Percentiles rank a stretch among this genome's conserved stretches.
These are phyloP conservation scores for Halophytophthora batemanensis DNA, from an alignment of 352 stramenopile species.

Conservation along the genomic window DNA sequence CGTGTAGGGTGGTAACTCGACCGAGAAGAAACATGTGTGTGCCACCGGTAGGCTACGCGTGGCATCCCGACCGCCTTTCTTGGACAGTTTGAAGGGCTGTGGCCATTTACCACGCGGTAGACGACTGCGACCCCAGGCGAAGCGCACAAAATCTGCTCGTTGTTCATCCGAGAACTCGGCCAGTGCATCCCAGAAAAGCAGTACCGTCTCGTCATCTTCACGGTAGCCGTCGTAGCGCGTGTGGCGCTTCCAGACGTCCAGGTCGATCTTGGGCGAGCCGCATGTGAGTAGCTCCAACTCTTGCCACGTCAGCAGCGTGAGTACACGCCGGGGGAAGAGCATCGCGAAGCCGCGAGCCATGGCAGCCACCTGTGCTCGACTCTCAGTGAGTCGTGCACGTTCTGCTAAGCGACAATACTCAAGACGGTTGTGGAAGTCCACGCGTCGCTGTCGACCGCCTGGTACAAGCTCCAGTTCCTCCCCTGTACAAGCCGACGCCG, in stretches of 20 bases:
- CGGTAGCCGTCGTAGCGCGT: conserved; percentile 89
- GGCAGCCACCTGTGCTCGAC: conserved; percentile 57
- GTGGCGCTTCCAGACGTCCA: conserved; percentile 82
- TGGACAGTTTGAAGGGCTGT: conserved; percentile 91
- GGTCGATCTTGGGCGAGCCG: conserved; percentile 89
- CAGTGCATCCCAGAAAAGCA: conserved; percentile 90
- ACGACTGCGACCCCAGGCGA: conserved; percentile 92
- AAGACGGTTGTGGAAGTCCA: conserved; percentile 84
- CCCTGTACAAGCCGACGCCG: conserved; percentile 80
- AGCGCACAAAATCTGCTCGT: conserved; percentile 90
- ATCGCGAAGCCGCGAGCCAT: conserved; percentile 83
- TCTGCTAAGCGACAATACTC: conserved; percentile 84
- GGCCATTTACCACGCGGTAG: conserved; percentile 88
- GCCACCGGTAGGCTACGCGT: conserved; percentile 86
- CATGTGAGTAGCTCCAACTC: conserved; percentile 91
- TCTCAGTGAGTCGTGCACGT: conserved; percentile 77
- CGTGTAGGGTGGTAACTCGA: conserved; percentile 93
- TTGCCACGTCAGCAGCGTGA: conserved; percentile 88
- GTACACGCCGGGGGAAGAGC: conserved; percentile 80
- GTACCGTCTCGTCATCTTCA: conserved; percentile 77
- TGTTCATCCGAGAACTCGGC: conserved; percentile 87
- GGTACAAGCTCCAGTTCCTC: conserved; percentile 81
- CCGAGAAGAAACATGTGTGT: conserved; percentile 96
- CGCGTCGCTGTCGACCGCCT: conserved; percentile 54
- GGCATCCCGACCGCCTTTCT: conserved; percentile 82